These are phyloP conservation scores for Cryptococcus neoformans DNA, from an alignment of 1,284 basidiomycete genomes.

Conservation along the genomic window DNA sequence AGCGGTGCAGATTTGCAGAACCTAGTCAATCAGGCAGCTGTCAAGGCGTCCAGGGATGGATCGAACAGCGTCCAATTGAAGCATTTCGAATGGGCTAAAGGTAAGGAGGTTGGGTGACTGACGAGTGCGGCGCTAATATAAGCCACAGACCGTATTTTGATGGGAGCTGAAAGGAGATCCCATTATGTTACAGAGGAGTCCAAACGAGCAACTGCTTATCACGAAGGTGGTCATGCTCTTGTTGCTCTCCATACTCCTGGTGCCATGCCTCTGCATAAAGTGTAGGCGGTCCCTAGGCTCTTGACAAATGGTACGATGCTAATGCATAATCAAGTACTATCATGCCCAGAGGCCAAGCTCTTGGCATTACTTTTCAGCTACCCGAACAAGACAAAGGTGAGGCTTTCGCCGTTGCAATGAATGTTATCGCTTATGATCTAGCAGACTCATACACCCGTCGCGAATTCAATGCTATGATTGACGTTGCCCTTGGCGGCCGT, in stretches of 20 bases:
- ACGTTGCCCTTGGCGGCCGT: slow-evolving; percentile 88
- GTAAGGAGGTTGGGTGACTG: slow-evolving; percentile 47
- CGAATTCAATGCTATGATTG: slow-evolving; percentile 58
- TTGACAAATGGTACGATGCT: background rate
- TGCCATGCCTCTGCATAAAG: slow-evolving; percentile 92
- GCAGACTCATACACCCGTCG: slow-evolving; percentile 46
- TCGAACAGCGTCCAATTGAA: slow-evolving; percentile 65
- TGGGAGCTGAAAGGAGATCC: slow-evolving; percentile 90
- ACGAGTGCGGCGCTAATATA: background rate
- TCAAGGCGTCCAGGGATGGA: slow-evolving; percentile 82
- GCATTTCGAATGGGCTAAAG: slow-evolving; percentile 94
- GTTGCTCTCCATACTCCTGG: slow-evolving; percentile 79
- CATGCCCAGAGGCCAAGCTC: slow-evolving; percentile 82
- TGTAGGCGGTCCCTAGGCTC: slow-evolving; percentile 44
- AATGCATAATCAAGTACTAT: slow-evolving; percentile 58
- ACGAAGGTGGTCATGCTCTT: slow-evolving; percentile 93
- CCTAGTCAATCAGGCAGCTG: slow-evolving; percentile 88
- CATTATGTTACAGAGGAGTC: slow-evolving; percentile 79
- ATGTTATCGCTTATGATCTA: slow-evolving; percentile 1
- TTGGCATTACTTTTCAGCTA: slow-evolving; percentile 82
- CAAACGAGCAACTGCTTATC: slow-evolving; percentile 87
- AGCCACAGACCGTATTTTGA: slow-evolving; percentile 77
- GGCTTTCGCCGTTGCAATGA: background rate
- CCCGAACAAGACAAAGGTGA: slow-evolving; percentile 69
- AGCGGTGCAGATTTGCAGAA: slow-evolving; percentile 82